phyloP scores from a whole-genome alignment of 2,329 filamentous ascomycete species.

The Pseudogymnoascus sp. region DNA sequence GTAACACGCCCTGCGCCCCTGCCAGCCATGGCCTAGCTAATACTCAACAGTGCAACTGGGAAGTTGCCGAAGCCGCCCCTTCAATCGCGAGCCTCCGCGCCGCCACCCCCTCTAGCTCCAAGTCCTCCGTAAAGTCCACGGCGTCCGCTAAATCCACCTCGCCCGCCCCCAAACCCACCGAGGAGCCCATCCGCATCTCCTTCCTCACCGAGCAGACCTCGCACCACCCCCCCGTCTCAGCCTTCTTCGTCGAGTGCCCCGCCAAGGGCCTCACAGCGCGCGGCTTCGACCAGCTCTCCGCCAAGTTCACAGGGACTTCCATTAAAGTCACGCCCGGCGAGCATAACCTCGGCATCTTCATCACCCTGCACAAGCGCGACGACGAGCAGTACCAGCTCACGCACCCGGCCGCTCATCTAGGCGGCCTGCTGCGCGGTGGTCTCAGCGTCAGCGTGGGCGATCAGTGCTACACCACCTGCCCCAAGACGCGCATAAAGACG shows the following conservation, averaged over 20 bases:
- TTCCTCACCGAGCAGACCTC: conserved; percentile 97
- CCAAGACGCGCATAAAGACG: conserved; percentile 82
- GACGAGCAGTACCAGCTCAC: conserved; percentile 92
- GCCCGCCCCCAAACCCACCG: conserved; percentile 29
- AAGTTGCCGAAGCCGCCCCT: conserved; percentile 71
- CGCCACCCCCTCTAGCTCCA: conserved; percentile 17
- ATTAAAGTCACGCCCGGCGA: conserved; percentile 85
- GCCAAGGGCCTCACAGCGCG: conserved; percentile 80
- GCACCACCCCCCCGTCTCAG: conserved; percentile 93
- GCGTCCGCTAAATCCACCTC: conserved; percentile 22
- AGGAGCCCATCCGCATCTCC: conserved; percentile 63
- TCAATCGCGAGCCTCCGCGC: conserved; percentile 37
- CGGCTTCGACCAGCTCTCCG: conserved; percentile 92
- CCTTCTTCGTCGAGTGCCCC: conserved; percentile 87
- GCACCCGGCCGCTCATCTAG: conserved; percentile 87
- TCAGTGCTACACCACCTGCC: conserved; percentile 77
- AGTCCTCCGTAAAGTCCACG: conserved; percentile 27
- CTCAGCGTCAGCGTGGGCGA: conserved; percentile 87
- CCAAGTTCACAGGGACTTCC: conserved; percentile 94
- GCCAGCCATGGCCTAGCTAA: conserved; percentile 11
- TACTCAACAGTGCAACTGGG: conserved; percentile 73
- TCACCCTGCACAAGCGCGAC: conserved; percentile 68
- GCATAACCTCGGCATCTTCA: conserved; percentile 93
- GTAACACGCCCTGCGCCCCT: conserved; percentile 35
- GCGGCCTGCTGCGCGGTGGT: conserved; percentile 78